Base-by-base conservation (phyloP, 108 stramenopile species). In the Nitzschia sp. region DNA sequence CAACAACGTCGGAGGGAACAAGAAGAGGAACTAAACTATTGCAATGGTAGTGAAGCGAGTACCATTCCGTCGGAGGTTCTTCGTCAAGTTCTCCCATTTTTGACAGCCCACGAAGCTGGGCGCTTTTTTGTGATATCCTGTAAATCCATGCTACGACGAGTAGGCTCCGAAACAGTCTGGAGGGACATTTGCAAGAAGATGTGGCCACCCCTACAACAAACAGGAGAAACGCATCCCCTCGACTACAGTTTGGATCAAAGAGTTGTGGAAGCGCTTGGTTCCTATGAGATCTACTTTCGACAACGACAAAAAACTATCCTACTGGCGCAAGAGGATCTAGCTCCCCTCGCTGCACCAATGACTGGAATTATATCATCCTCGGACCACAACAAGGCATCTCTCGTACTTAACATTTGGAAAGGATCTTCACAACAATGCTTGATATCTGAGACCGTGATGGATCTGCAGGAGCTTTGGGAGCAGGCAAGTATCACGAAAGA, bases 301-400 rank as follows among this genome's bases (percentile, higher is more conserved):
- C 59, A 60, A 21, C 59, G 59, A 23, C 59, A 41, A 35, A 60
- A 38, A 19, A 5, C 59, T 17, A 60, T 60, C 3, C 33, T n/a
- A 4, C 21, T 60, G 59, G 17, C 13, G 29, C 17, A 60, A 41
- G 17, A 60, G 2, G 19, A 38, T 11, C 33, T 38, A 34, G n/a
- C 36, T 13, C 32, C 32, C 17, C 36, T 35, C 8, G 16, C 19
- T 22, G 48, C 48, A 19, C 13, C 13, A 22, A 21, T 21, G 4
- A 50, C 21, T 4, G 48, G 16, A 21, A 4, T n/a, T 5, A 5
- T 21, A 21, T 50, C 48, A 50, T 6, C 38, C 11, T 11, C 38
- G 38, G n/a, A n/a, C n/a, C n/a, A n/a, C n/a, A 41, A 41, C 13
- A 16, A 50, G 4, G 19, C 21, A 22, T 21, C 4, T 50, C 21